Conservation (phyloP, 1,139 yeast species). For the Debaryomyces nepalensis region DNA sequence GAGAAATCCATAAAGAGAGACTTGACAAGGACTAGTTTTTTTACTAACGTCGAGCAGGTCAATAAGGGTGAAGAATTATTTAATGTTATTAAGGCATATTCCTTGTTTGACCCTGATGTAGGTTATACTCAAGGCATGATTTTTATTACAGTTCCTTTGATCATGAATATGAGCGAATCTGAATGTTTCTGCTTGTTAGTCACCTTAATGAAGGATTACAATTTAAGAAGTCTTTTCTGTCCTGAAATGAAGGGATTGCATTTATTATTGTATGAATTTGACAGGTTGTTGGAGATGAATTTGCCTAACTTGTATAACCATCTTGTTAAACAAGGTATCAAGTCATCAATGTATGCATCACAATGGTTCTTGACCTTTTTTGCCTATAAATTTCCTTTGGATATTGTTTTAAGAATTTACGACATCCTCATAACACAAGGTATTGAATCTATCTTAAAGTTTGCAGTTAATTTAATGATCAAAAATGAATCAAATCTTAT, state of each 20-base stretch:
- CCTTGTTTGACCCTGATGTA: slow-evolving; percentile 86
- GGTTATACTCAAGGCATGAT: slow-evolving; percentile 99
- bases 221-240: slow-evolving; percentile 72
- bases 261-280: slow-evolving; percentile 83
- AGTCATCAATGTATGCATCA: slow-evolving; percentile 91
- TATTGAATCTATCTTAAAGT: slow-evolving; percentile 76
- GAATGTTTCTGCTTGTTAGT: slow-evolving; percentile 86
- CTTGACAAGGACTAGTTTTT: slow-evolving; percentile 81
- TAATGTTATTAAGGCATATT: slow-evolving; percentile 81
- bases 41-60: slow-evolving; percentile 60
- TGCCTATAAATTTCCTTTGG: slow-evolving; percentile 90
- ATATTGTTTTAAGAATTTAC: slow-evolving; percentile 78
- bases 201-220: slow-evolving; percentile 82
- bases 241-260: slow-evolving; percentile 96
- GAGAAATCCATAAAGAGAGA: slow-evolving; percentile 83
- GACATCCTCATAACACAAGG: slow-evolving; percentile 92
- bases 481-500: slow-evolving; percentile 65
- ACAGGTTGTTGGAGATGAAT: slow-evolving; percentile 72
- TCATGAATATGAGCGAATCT: slow-evolving; percentile 78
- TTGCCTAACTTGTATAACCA: slow-evolving; percentile 75
- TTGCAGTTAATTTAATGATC: slow-evolving; percentile 77
- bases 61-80: slow-evolving; percentile 61
- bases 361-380: slow-evolving; percentile 96
- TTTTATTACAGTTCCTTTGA: slow-evolving; percentile 81
- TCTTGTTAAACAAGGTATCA: slow-evolving; percentile 79